Evolutionary conservation across 192 early-diverging fungal species (phyloP), one percentile per base, ranked within the genome.

Genomic region (Chytriomyces sp.): DNA sequence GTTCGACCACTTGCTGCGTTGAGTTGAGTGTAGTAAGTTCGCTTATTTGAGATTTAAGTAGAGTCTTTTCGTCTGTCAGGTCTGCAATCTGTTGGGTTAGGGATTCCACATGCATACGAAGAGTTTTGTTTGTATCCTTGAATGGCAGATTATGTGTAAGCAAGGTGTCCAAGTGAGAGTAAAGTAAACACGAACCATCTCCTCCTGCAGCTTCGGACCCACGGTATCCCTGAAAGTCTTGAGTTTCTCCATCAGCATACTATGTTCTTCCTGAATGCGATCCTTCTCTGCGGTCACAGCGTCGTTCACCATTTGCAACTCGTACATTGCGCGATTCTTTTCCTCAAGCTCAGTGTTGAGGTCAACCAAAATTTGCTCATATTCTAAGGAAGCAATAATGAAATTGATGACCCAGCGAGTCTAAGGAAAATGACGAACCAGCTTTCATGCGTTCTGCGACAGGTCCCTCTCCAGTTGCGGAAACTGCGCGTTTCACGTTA

Each of bases 191-290:
- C n/a, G 26, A 64, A 83, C 82, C 56, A 91, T 90, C 63, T 98
- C 94, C 10, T 87, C 89, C 74, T 94, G 92, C 57, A 96, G 81
- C 78, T 92, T 91, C 12, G 93, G 88, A 36, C 84, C 88, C 2
- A 96, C 75, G 0, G 91, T 89, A 34, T 88, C 90, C 72, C 94
- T 95, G 84, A 96, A 90, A 30, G 82, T 88, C 2, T 87, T 81
- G 4, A 98, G 80, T 57, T 90, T 89, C 31, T 89, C 92, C 49
- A 96, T 75, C 17, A 96, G 75, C 39, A 84, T 70, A 49, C 90
- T 85, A 62, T 94, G 79, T 38, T 93, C 89, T 28, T 73, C 57
- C 30, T 78, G 73, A 7, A 91, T 64, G 26, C 81, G 77, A 22
- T 82, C 75, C 31, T 84, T 84, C 37, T 90, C 84, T 34, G 80